Evolutionary conservation across 2,329 filamentous ascomycete genomes (phyloP).

Genomic region (Scytalidium lignicola): DNA sequence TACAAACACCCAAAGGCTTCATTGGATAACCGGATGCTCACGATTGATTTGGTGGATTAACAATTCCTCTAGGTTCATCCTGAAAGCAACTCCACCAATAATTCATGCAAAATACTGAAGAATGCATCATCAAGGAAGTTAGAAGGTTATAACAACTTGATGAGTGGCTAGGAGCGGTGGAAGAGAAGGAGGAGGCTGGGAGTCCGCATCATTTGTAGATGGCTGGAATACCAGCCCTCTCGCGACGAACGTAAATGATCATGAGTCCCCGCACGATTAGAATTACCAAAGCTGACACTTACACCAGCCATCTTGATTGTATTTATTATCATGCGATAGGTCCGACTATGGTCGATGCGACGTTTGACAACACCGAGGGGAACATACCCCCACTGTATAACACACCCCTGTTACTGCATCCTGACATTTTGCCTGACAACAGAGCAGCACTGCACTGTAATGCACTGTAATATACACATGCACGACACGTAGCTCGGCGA

Average conservation of each 20-base stretch:
- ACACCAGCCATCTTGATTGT: background rate
- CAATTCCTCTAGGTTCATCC: slow-evolving; percentile 23
- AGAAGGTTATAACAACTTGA: background rate
- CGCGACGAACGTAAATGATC: background rate
- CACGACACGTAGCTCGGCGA: no score
- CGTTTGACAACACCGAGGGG: no score
- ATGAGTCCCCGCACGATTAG: background rate
- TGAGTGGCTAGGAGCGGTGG: background rate
- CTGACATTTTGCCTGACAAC: no score
- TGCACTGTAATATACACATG: no score
- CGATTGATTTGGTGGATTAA: background rate
- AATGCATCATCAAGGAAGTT: slow-evolving; percentile 18
- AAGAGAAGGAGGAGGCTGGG: background rate
- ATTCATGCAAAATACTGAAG: slow-evolving; percentile 18
- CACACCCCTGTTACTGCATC: no score
- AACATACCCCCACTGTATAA: no score
- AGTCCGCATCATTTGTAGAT: background rate
- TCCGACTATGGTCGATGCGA: no score
- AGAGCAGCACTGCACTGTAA: no score
- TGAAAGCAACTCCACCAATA: slow-evolving; percentile 16
- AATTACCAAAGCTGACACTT: background rate
- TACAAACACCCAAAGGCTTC: background rate
- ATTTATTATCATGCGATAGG: no score
- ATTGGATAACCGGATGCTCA: background rate
- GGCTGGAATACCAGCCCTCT: background rate